A percentile compares a stretch with the other conserved stretches of the same genome.
Conservation (phyloP, 2,329 filamentous ascomycete genomes). For the Verticillium zaregamsianum region DNA sequence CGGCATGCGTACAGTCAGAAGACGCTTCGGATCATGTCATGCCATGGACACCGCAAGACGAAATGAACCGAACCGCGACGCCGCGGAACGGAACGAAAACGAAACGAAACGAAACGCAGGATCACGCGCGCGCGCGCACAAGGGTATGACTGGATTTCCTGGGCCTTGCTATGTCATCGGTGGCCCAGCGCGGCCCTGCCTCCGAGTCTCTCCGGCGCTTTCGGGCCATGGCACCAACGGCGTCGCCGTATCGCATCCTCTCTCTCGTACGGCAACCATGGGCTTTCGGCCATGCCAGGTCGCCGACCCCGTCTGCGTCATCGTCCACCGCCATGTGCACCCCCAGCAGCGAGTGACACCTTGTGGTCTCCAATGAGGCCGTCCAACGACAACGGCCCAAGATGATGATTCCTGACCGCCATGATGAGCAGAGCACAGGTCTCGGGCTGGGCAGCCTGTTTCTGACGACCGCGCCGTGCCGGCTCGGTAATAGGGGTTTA, state of each 20-base stretch:
- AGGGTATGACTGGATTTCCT: background rate
- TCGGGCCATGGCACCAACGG: background rate
- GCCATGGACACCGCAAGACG: background rate
- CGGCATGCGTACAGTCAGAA: background rate
- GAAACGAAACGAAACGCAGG: background rate
- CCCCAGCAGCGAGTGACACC: background rate
- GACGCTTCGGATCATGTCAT: background rate
- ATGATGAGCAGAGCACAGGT: background rate
- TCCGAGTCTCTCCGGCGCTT: background rate
- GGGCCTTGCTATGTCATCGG: background rate
- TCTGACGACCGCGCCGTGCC: background rate
- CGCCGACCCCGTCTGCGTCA: background rate
- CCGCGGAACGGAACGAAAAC: background rate
- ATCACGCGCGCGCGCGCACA: background rate
- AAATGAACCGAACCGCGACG: background rate
- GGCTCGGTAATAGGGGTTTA: background rate
- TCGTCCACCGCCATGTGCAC: background rate
- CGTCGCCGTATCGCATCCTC: background rate
- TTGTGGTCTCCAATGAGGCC: background rate
- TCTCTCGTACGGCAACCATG: background rate
- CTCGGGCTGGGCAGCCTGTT: background rate
- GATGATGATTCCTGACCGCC: too few relatives aligned
- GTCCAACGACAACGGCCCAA: background rate
- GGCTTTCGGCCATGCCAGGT: background rate
- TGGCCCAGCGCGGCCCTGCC: background rate